phyloP scores from a whole-genome alignment of 2,329 filamentous ascomycete genomes.

The Tolypocladium tundrense region DNA sequence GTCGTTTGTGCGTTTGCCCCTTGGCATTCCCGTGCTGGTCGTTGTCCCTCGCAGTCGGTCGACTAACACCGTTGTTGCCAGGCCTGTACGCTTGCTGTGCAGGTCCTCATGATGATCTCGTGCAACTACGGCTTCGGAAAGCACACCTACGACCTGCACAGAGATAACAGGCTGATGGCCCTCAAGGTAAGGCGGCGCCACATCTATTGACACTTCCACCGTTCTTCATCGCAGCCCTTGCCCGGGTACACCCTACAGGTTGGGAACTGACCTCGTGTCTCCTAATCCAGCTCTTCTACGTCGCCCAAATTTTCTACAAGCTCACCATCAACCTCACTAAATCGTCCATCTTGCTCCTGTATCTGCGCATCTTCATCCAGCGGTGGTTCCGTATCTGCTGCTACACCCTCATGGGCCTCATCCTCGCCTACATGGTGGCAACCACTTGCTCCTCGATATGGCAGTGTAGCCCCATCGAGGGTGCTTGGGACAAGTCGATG shows the following conservation, averaged over 20 bases:
- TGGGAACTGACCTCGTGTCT: neutral
- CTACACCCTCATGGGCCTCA: conserved; percentile 28
- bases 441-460: conserved; percentile 34
- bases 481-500: conserved; percentile 33
- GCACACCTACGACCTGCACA: conserved; percentile 24
- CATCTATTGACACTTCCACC: neutral
- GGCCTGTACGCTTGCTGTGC: conserved; percentile 24
- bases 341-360: conserved; percentile 40
- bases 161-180: conserved; percentile 22
- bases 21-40: neutral
- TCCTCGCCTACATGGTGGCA: conserved; percentile 34
- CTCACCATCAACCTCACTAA: conserved; percentile 43
- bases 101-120: conserved; percentile 28
- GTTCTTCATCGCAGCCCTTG: neutral
- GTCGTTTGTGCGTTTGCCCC: conserved; percentile 25
- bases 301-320: conserved; percentile 44
- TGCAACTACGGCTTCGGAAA: conserved; percentile 32
- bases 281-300: conserved; percentile 33
- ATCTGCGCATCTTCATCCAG: conserved; percentile 42
- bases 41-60: neutral
- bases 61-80: conserved; percentile 6
- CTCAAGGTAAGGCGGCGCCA: conserved; percentile 19
- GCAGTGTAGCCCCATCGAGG: conserved; percentile 37
- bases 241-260: neutral
- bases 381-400: conserved; percentile 33